These are phyloP conservation scores for Eimeria sp. DNA, from an alignment of 169 alveolate species.

Conservation along the genomic window DNA sequence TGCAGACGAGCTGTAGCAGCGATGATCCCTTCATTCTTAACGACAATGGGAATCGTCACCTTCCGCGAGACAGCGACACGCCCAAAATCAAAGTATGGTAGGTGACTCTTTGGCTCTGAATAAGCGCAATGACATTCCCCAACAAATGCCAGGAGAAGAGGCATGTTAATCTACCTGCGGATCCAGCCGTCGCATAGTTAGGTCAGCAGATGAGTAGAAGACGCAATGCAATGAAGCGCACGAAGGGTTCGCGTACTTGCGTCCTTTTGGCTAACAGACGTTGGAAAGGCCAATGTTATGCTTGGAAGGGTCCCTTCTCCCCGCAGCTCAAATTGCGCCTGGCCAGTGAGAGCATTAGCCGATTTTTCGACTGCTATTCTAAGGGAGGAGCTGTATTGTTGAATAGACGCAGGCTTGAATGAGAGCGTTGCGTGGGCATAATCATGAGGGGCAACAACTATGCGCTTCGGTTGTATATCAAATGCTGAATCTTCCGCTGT, in stretches of 20 bases:
- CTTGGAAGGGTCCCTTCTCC: slow-evolving; percentile 98
- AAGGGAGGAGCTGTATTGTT: slow-evolving; percentile 94
- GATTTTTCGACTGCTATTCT: slow-evolving; percentile 94
- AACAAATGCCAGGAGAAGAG: background rate
- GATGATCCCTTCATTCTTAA: slow-evolving; percentile 91
- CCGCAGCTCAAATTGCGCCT: slow-evolving; percentile 93
- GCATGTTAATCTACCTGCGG: background rate
- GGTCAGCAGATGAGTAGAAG: background rate
- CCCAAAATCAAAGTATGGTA: slow-evolving; percentile 92
- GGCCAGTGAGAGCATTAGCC: slow-evolving; percentile 75
- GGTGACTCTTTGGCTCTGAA: slow-evolving; percentile 59
- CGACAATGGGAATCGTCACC: slow-evolving; percentile 86
- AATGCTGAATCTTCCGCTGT: slow-evolving; percentile 92
- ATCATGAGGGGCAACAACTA: slow-evolving; percentile 95
- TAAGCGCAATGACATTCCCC: background rate
- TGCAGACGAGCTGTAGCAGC: slow-evolving; percentile 88
- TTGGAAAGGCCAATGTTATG: slow-evolving; percentile 85
- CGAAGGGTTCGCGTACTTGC: slow-evolving; percentile 85
- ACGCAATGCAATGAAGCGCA: slow-evolving; percentile 2
- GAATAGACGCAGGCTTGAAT: slow-evolving; percentile 95
- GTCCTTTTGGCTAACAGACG: slow-evolving; percentile 23
- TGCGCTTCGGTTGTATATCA: slow-evolving; percentile 91
- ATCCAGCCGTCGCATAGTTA: background rate
- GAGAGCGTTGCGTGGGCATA: slow-evolving; percentile 91
- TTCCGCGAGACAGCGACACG: slow-evolving; percentile 92